Percentiles rank a stretch among this genome's conserved stretches.
phyloP scores from a whole-genome alignment of 164 flowering plant species.

The Tetracentron sinense region DNA sequence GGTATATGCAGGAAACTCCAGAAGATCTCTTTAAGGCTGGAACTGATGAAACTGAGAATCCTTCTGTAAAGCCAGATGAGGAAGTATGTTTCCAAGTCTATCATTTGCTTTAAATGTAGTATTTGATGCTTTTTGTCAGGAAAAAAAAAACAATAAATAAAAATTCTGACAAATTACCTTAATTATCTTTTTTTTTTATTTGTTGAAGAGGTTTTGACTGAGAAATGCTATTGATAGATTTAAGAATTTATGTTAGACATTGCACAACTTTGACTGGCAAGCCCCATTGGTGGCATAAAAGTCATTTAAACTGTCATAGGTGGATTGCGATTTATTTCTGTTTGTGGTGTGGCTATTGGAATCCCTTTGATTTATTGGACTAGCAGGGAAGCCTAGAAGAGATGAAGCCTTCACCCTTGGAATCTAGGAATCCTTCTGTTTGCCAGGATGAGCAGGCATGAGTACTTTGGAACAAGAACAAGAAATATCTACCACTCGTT shows the following conservation, averaged over 20 bases:
- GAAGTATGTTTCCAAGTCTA: constrained; percentile 22
- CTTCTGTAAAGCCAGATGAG: constrained; percentile 23
- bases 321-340: neutral
- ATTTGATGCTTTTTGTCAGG: too few relatives aligned
- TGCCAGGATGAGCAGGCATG: constrained; percentile 25
- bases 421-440: constrained; percentile 14
- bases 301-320: too few relatives aligned
- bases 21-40: constrained; percentile 19
- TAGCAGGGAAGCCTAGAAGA: constrained; percentile 37
- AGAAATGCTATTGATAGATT: too few relatives aligned
- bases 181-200: too few relatives aligned
- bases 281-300: too few relatives aligned
- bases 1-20: constrained; percentile 28
- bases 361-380: constrained; percentile 1
- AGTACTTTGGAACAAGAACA: neutral
- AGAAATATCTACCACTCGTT: neutral
- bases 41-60: constrained; percentile 18
- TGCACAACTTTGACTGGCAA: too few relatives aligned
- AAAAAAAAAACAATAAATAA: too few relatives aligned
- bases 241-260: too few relatives aligned
- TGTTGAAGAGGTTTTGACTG: too few relatives aligned
- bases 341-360: neutral
- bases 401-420: constrained; percentile 23
- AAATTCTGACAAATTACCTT: too few relatives aligned
- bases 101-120: neutral